Evolutionary conservation across 768 basidiomycete genomes (phyloP).

Genomic region (Calvatia gigantea): DNA sequence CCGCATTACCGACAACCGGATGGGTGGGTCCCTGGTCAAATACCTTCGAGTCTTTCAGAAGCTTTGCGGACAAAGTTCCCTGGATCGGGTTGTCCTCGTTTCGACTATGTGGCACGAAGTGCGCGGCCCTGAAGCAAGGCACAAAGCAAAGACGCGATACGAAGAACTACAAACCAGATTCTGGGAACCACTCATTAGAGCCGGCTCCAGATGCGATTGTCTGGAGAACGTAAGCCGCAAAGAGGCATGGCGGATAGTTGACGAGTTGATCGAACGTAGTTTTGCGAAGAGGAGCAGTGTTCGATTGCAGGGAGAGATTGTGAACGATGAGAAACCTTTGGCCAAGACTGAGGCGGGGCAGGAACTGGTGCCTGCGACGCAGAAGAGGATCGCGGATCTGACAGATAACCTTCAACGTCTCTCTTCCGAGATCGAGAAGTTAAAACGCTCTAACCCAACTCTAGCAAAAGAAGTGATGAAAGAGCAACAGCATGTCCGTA

Average conservation of each 20-base stretch:
- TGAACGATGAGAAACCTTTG: not conserved
- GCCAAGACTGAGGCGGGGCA: not conserved
- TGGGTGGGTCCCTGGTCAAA: slow-evolving; percentile 45
- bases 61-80: slow-evolving; percentile 46
- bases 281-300: not conserved
- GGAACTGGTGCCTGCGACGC: not conserved
- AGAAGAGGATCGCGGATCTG: not conserved
- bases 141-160: not conserved
- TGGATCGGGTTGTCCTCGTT: slow-evolving; percentile 48
- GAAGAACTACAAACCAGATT: not conserved
- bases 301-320: not conserved
- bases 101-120: slow-evolving; percentile 54
- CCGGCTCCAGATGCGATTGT: not conserved
- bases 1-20: slow-evolving; percentile 47
- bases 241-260: slow-evolving; percentile 1
- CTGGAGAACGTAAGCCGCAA: not conserved
- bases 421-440: not conserved
- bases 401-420: not conserved
- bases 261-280: not conserved
- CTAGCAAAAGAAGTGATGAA: not conserved
- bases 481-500: not conserved
- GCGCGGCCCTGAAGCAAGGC: not conserved
- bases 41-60: slow-evolving; percentile 50
- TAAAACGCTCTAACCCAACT: not conserved
- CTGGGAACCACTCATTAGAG: not conserved